Evolutionary conservation across 768 basidiomycete genomes (phyloP), one percentile per base, ranked within the genome.

Genomic region (Tylopilus vinaceipallidus): DNA sequence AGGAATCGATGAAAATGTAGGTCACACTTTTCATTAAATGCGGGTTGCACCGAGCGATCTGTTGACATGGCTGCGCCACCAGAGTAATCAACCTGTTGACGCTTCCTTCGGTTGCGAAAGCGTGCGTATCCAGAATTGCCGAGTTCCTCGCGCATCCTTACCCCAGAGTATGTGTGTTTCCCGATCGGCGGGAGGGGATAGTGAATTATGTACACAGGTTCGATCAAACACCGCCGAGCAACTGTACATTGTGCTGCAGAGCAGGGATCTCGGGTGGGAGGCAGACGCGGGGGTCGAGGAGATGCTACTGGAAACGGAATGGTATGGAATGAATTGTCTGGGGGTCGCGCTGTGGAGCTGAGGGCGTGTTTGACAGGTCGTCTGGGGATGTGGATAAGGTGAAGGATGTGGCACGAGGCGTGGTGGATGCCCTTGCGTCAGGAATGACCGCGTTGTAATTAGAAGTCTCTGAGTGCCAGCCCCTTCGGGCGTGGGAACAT

Each of bases 1-100:
- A 79, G 11, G 82, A 86, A 50, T 83, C 84, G 4, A 91, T 92
- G 89, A 89, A 86, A 66, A 81, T 90, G 95, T 95, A 59, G 53
- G 62, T 60, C 61, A 57, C 51, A 54, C 76, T 71, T 47, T n/a
- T n/a, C n/a, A 32, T 56, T 56, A 53, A 54, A 49, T 43, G 43
- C 29, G 48, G 62, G 26, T 43, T 30, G 42, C 41, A 6, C 46
- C 45, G 50, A 53, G 23, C 27, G 41, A 57, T 49, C 53, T 49
- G 27, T 55, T 24, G 24, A 51, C 44, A 56, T 59, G 53, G 38
- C 45, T 39, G 27, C 20, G 23, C 37, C 32, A 26, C 59, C n/a
- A 95, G 93, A 42, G 75, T 83, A 22, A 76, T 85, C 42, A 80
- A 86, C 55, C 71, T 91, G 50, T 69, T 93, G 42, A 68, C 75